Percentiles rank a stretch among this genome's conserved stretches.
phyloP scores from a whole-genome alignment of 2,329 filamentous ascomycete genomes.

The Annulohypoxylon truncatum region DNA sequence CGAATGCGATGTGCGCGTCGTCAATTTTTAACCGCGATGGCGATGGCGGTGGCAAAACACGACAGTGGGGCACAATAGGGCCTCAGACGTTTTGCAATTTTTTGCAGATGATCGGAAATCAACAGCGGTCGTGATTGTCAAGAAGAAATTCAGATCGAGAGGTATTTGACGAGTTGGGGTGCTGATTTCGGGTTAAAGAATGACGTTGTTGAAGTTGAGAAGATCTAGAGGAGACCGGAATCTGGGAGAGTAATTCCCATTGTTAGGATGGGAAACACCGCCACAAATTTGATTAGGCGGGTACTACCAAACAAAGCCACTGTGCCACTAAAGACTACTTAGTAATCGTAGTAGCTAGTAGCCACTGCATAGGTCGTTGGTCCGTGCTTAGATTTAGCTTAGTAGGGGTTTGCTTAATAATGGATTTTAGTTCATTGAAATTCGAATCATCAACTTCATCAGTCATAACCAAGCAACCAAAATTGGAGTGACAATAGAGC shows the following conservation, averaged over 20 bases:
- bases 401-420: neutral
- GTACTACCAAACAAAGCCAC: neutral
- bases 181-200: constrained; percentile 35
- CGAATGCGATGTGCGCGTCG: constrained; percentile 28
- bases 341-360: neutral
- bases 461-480: no score
- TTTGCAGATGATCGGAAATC: constrained; percentile 1
- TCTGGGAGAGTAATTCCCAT: constrained; percentile 33
- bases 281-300: constrained; percentile 23
- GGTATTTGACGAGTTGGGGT: neutral
- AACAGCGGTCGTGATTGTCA: neutral
- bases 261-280: constrained; percentile 28
- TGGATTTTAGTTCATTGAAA: neutral
- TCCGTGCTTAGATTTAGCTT: neutral
- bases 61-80: constrained; percentile 5
- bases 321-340: constrained; percentile 19
- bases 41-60: constrained; percentile 33
- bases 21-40: constrained; percentile 12
- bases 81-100: neutral
- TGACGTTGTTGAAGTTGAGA: constrained; percentile 40
- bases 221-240: constrained; percentile 37
- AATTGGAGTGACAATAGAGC: neutral
- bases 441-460: no score
- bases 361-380: neutral
- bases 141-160: constrained; percentile 1